Conservation (phyloP, 2,329 filamentous ascomycete species). For the Chaetomium strumarium region DNA sequence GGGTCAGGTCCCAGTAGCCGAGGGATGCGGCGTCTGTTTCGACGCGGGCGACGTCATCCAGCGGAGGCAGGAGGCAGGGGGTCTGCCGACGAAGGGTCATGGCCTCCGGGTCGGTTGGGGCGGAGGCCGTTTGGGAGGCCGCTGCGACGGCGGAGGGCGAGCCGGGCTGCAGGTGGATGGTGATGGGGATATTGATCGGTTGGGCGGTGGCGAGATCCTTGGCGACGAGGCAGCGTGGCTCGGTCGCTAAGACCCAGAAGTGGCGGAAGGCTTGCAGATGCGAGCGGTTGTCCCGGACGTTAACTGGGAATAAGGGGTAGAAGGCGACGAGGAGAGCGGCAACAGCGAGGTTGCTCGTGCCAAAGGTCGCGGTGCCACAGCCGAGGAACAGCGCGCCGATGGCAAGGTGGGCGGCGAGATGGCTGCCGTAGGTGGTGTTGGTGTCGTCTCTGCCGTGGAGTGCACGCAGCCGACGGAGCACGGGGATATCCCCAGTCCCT, state of each 20-base stretch:
- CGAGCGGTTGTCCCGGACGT: constrained; percentile 86
- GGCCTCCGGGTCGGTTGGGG: constrained; percentile 32
- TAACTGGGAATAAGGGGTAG: constrained; percentile 86
- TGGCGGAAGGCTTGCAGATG: constrained; percentile 95
- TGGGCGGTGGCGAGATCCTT: constrained; percentile 81
- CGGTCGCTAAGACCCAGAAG: constrained; percentile 91
- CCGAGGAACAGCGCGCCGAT: constrained; percentile 87
- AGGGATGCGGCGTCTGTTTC: constrained; percentile 55
- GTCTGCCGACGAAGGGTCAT: constrained; percentile 40
- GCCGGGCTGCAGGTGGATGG: constrained; percentile 51
- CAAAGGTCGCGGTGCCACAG: constrained; percentile 87
- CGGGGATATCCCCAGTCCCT: constrained; percentile 80
- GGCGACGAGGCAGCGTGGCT: constrained; percentile 80
- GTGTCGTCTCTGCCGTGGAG: constrained; percentile 81
- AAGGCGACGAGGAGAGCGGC: constrained; percentile 84
- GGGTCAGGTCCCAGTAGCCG: constrained; percentile 72
- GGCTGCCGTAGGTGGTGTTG: constrained; percentile 86
- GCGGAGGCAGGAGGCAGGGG: constrained; percentile 58
- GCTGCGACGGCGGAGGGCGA: constrained; percentile 34
- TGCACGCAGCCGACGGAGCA: constrained; percentile 78
- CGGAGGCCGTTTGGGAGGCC: constrained; percentile 33
- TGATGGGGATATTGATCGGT: constrained; percentile 67
- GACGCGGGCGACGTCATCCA: constrained; percentile 56
- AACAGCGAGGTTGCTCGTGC: constrained; percentile 79
- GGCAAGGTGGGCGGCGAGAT: constrained; percentile 87